These are phyloP conservation scores for Botrytis fabae DNA, from an alignment of 2,329 filamentous ascomycete genomes.

Conservation along the genomic window DNA sequence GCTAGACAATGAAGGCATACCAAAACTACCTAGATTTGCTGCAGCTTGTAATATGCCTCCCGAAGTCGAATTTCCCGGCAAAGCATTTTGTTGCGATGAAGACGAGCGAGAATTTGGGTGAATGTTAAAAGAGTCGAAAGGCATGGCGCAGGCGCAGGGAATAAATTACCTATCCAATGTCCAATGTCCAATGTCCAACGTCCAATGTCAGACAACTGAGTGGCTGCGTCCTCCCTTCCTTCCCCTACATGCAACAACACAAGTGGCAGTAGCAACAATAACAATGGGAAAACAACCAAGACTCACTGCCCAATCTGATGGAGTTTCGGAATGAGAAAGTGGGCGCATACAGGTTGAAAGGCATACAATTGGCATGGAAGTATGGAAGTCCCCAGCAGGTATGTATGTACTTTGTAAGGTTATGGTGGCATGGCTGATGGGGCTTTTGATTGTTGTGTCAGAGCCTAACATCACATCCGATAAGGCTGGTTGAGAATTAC, in stretches of 20 bases:
- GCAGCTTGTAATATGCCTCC: conserved; percentile 38
- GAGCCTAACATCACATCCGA: conserved; percentile 6
- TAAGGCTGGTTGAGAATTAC: not conserved
- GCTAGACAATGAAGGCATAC: conserved; percentile 34
- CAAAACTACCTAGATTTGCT: conserved; percentile 38
- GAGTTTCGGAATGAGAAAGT: not conserved
- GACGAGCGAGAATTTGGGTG: conserved; percentile 31
- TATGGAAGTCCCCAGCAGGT: not conserved
- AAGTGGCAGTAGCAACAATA: not conserved
- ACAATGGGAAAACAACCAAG: not conserved
- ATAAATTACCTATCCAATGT: not conserved
- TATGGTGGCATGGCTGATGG: not conserved
- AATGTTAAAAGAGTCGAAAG: conserved; percentile 30
- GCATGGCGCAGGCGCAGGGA: conserved; percentile 15
- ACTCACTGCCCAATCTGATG: not conserved
- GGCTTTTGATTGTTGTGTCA: not conserved
- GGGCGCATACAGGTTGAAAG: not conserved
- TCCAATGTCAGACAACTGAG: not conserved
- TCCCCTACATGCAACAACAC: not conserved
- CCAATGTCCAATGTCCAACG: not conserved
- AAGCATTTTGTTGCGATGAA: conserved; percentile 33
- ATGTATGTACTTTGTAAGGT: not conserved
- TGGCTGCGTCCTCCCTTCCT: not conserved
- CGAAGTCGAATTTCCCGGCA: conserved; percentile 29
- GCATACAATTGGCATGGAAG: not conserved